Evolutionary conservation across 1,284 basidiomycete genomes (phyloP).

Genomic region (Lentinula novae-zelandiae): DNA sequence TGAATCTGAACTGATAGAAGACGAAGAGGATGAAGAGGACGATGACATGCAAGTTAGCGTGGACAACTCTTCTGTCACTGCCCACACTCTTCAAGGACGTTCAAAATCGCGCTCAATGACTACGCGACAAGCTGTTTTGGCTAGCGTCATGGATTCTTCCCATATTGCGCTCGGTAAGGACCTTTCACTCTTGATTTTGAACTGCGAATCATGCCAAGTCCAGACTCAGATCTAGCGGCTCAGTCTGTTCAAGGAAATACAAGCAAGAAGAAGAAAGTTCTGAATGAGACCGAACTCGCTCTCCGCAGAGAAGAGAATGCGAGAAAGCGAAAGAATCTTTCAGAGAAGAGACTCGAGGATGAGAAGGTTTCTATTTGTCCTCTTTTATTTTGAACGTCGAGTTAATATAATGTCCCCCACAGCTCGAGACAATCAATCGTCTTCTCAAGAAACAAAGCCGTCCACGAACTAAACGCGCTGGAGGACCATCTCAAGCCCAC

Average conservation of each 20-base stretch:
- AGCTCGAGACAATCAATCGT: constrained; percentile 88
- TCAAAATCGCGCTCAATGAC: constrained; percentile 50
- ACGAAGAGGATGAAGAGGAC: constrained; percentile 40
- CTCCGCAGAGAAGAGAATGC: constrained; percentile 84
- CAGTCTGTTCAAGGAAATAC: constrained; percentile 8
- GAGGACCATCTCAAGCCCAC: constrained; percentile 22
- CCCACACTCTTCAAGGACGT: constrained; percentile 26
- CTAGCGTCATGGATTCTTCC: constrained; percentile 59
- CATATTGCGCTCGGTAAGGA: constrained; percentile 59
- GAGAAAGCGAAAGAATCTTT: constrained; percentile 79
- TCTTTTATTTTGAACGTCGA: constrained; percentile 5
- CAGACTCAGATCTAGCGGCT: constrained; percentile 10
- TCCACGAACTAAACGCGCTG: constrained; percentile 43
- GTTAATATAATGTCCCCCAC: constrained; percentile 5
- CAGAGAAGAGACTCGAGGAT: constrained; percentile 88
- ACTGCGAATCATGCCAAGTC: neutral
- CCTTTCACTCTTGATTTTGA: constrained; percentile 5
- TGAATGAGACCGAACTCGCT: constrained; percentile 82
- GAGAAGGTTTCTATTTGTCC: constrained; percentile 62
- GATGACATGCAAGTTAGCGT: constrained; percentile 33
- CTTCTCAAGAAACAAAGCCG: constrained; percentile 85
- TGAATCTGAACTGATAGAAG: constrained; percentile 7
- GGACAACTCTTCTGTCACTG: constrained; percentile 18
- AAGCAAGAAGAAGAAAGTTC: constrained; percentile 61
- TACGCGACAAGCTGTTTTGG: constrained; percentile 68